A percentile compares a stretch with the other conserved stretches of the same genome.
Conservation (phyloP, 2,329 filamentous ascomycete genomes). For the Ophiostoma sp. region DNA sequence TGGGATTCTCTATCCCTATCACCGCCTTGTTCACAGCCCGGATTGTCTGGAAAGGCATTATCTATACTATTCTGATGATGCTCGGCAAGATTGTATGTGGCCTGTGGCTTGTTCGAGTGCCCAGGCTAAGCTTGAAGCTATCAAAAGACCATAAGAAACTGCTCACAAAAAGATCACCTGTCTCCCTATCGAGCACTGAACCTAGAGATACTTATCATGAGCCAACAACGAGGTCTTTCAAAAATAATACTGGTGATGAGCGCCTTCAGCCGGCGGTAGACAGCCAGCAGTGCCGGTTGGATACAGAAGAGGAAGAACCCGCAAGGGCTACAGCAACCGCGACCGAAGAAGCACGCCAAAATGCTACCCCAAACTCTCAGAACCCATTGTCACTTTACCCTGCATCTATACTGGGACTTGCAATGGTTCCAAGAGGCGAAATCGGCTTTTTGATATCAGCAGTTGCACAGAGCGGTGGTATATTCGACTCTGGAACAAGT, state of each 20-base stretch:
- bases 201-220: too few relatives aligned
- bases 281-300: too few relatives aligned
- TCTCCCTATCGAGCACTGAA: too few relatives aligned
- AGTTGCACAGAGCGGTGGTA: constrained; percentile 51
- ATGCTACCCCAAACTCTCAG: constrained; percentile 27
- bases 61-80: constrained; percentile 67
- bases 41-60: constrained; percentile 65
- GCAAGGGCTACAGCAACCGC: too few relatives aligned
- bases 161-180: too few relatives aligned
- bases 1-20: constrained; percentile 75
- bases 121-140: not conserved
- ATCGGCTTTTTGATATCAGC: constrained; percentile 73
- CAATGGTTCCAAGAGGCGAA: constrained; percentile 73
- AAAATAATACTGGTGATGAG: too few relatives aligned
- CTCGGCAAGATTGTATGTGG: constrained; percentile 57
- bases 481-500: constrained; percentile 33
- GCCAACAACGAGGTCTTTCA: too few relatives aligned
- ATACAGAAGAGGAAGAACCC: too few relatives aligned
- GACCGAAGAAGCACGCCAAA: not conserved
- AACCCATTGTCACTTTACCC: constrained; percentile 62
- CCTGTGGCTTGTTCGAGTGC: constrained; percentile 38
- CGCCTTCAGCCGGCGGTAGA: too few relatives aligned
- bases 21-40: constrained; percentile 58
- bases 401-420: constrained; percentile 56
- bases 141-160: too few relatives aligned